These are phyloP conservation scores for Jatropha multifida DNA, from an alignment of 441 rosid species.

Conservation along the genomic window DNA sequence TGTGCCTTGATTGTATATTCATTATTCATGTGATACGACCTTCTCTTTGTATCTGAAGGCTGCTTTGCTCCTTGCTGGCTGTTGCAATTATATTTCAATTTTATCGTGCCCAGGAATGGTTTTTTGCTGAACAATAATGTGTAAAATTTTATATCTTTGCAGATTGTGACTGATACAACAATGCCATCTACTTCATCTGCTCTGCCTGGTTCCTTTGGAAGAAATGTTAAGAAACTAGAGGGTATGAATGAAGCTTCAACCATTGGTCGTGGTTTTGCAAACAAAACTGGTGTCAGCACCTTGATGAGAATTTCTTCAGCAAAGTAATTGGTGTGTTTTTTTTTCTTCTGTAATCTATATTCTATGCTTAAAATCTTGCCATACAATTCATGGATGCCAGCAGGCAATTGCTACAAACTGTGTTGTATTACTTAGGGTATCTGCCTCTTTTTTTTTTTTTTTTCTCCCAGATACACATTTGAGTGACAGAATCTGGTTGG, in stretches of 20 bases:
- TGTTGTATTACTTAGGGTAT: not conserved
- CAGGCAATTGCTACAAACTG: not conserved
- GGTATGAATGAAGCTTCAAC: conserved; percentile 25
- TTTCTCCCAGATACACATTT: conserved; percentile 9
- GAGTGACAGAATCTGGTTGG: not conserved
- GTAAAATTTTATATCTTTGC: not conserved
- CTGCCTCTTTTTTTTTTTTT: not conserved
- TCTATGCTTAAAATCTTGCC: not conserved
- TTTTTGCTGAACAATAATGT: not conserved
- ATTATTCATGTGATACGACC: not conserved
- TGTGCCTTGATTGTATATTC: not conserved
- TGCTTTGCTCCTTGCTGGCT: not conserved
- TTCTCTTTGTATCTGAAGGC: not conserved
- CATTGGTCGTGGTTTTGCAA: conserved; percentile 27
- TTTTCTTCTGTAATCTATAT: not conserved
- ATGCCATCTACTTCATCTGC: conserved; percentile 14
- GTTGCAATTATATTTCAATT: not conserved
- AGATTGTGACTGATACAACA: conserved; percentile 12
- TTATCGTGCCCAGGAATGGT: not conserved
- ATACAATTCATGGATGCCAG: not conserved
- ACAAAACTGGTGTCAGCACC: conserved; percentile 37
- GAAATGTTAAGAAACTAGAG: conserved; percentile 20
- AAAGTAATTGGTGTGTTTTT: conserved; percentile 29
- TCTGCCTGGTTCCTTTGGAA: conserved; percentile 3
- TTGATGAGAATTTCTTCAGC: conserved; percentile 45